Evolutionary conservation across 257 asterid species (phyloP).

Genomic region (Cruciata laevipes): DNA sequence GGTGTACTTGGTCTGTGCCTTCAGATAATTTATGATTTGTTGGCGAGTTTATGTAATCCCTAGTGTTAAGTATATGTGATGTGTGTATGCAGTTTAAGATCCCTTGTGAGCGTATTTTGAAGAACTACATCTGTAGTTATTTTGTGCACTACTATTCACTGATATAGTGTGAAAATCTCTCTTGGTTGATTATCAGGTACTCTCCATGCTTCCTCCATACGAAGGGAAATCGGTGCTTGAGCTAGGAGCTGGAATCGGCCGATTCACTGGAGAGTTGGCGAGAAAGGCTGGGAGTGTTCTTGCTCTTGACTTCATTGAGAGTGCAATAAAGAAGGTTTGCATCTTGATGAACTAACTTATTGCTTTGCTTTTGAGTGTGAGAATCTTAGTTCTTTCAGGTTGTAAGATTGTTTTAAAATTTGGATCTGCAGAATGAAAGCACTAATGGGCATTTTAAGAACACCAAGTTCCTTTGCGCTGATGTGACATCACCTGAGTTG

Average conservation of each 20-base stretch:
- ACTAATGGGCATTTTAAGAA: conserved; percentile 57
- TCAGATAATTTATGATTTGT: not conserved
- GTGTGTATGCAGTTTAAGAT: not conserved
- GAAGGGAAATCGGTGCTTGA: conserved; percentile 83
- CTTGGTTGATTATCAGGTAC: conserved; percentile 42
- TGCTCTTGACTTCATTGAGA: conserved; percentile 89
- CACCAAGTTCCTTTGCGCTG: conserved; percentile 84
- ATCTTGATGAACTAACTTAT: not conserved
- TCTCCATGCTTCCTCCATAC: conserved; percentile 73
- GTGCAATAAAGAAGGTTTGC: conserved; percentile 68
- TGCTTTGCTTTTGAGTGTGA: not conserved
- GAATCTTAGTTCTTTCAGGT: not conserved
- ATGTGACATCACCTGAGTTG: conserved; percentile 77
- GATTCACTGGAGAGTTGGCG: conserved; percentile 90
- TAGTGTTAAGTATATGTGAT: not conserved
- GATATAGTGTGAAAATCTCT: not conserved
- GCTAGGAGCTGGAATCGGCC: conserved; percentile 99
- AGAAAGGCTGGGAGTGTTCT: conserved; percentile 55
- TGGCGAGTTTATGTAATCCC: not conserved
- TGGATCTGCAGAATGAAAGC: conserved; percentile 58
- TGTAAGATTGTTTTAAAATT: not conserved
- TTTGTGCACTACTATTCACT: not conserved
- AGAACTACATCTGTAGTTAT: not conserved
- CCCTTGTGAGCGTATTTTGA: not conserved
- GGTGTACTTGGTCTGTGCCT: not conserved